Evolutionary conservation across 208 protist genomes (phyloP), one percentile per base, ranked within the genome.

Genomic region (Naegleria lovaniensis): DNA sequence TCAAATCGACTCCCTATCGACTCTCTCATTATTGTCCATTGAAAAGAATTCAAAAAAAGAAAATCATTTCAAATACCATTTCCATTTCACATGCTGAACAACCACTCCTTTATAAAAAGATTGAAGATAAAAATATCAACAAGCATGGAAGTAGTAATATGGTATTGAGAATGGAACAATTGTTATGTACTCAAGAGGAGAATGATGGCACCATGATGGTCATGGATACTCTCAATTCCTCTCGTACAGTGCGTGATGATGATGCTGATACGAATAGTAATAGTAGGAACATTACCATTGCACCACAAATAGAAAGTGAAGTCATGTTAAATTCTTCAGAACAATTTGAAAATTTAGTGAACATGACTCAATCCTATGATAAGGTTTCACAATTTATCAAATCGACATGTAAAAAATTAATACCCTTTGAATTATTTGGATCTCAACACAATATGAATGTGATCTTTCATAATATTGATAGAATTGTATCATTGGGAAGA

Each of bases 311-410:
- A 22, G n/a, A 51, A 87, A 87, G 48, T 13, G 83, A 51, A 87
- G 48, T 15, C 83, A 9, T 39, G 40, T 87, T 52, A 15, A 51
- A 87, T 25, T 15, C 6, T 36, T 52, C 33, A 87, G 15, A 55
- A 87, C 36, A 51, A 87, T 87, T 87, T 51, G 83, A 87, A 87
- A 33, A 87, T 16, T 51, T 88, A 38, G 58, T 88, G 4, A n/a
- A 58, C 22, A 25, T 58, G 6, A n/a, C 29, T 58, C n/a, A 6
- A 38, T 2, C 11, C 15, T 38, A 51, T 29, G 5, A n/a, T 38
- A 40, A 58, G n/a, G 41, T 88, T 33, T 25, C 85, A 33, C 51
- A n/a, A 25, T 88, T 88, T 38, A 59, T 88, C 5, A 51, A 58
- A 59, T 6, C 41, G 4, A 1, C 58, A 13, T 58, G 16, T 19